Evolutionary conservation across 768 basidiomycete species (phyloP).

Genomic region (Leccinellum albellum): DNA sequence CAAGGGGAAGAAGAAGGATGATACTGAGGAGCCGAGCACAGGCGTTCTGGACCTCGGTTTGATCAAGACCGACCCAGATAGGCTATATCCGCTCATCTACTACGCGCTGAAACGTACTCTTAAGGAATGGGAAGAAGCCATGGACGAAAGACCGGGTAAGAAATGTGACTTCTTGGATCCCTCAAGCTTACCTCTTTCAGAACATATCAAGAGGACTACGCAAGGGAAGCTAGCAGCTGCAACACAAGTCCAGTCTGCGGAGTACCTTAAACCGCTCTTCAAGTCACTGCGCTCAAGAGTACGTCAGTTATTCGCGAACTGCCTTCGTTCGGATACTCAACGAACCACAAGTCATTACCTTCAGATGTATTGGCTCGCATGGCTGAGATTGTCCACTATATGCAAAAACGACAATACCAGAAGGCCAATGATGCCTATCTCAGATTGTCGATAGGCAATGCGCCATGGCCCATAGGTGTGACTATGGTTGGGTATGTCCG

Average conservation of each 20-base stretch:
- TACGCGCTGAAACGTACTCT: conserved; percentile 88
- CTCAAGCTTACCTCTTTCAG: conserved; percentile 36
- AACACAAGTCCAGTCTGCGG: conserved; percentile 91
- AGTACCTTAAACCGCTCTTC: conserved; percentile 96
- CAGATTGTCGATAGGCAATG: conserved; percentile 94
- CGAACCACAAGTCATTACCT: conserved; percentile 58
- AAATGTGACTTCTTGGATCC: background rate
- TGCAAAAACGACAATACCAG: conserved; percentile 96
- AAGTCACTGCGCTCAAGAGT: conserved; percentile 85
- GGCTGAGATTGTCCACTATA: conserved; percentile 92
- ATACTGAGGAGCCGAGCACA: conserved; percentile 43
- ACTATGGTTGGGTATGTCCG: conserved; percentile 92
- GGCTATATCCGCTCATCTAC: conserved; percentile 94
- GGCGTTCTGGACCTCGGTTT: conserved; percentile 75
- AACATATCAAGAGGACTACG: conserved; percentile 79
- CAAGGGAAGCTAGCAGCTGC: conserved; percentile 95
- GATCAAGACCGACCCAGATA: conserved; percentile 89
- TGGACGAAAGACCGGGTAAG: conserved; percentile 90
- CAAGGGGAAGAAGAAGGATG: conserved; percentile 58
- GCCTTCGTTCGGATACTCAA: conserved; percentile 8
- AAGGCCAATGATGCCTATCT: conserved; percentile 96
- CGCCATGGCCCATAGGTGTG: conserved; percentile 99
- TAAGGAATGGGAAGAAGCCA: conserved; percentile 94
- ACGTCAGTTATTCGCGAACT: conserved; percentile 28
- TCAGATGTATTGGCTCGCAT: conserved; percentile 81